Percentiles rank a stretch among this genome's conserved stretches.
These are phyloP conservation scores for Mrakia hoshinonis DNA, from an alignment of 768 basidiomycete genomes.

Conservation along the genomic window DNA sequence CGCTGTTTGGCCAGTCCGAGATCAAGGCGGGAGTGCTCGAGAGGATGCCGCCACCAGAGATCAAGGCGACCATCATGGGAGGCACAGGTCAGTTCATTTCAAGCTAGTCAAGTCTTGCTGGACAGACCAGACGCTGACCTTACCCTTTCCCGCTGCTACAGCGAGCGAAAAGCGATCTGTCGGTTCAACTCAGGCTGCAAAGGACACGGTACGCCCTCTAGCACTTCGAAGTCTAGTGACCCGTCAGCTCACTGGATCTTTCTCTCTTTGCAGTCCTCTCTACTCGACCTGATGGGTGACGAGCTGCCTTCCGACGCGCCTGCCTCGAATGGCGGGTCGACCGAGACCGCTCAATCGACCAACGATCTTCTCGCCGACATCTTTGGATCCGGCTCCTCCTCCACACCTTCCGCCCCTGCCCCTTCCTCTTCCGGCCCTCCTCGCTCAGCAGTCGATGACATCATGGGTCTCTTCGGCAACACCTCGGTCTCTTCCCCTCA, in stretches of 20 bases:
- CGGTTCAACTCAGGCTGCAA: slow-evolving; percentile 70
- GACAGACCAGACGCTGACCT: neutral
- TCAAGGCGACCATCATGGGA: slow-evolving; percentile 94
- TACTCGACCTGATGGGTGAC: slow-evolving; percentile 75
- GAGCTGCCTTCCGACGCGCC: slow-evolving; percentile 49
- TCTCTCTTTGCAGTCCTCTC: slow-evolving; percentile 25
- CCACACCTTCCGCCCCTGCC: slow-evolving; percentile 38
- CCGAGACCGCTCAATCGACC: slow-evolving; percentile 50
- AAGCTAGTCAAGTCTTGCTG: neutral
- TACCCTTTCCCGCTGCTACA: slow-evolving; percentile 36
- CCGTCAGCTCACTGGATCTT: neutral
- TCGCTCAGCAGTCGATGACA: slow-evolving; percentile 67
- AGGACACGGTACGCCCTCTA: slow-evolving; percentile 50
- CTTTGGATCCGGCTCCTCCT: slow-evolving; percentile 54
- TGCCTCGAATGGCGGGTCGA: slow-evolving; percentile 40
- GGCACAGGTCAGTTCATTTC: slow-evolving; percentile 9
- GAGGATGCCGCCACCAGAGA: slow-evolving; percentile 96
- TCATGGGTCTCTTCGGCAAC: slow-evolving; percentile 75
- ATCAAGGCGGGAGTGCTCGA: slow-evolving; percentile 77
- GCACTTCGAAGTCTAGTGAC: too few relatives aligned
- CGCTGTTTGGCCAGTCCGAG: slow-evolving; percentile 59
- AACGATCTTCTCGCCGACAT: slow-evolving; percentile 88
- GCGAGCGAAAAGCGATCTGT: slow-evolving; percentile 95
- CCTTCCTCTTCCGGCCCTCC: slow-evolving; percentile 44
- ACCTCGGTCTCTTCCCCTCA: slow-evolving; percentile 39